phyloP scores from a whole-genome alignment of 768 basidiomycete genomes.

The Tubosaeta sp. region DNA sequence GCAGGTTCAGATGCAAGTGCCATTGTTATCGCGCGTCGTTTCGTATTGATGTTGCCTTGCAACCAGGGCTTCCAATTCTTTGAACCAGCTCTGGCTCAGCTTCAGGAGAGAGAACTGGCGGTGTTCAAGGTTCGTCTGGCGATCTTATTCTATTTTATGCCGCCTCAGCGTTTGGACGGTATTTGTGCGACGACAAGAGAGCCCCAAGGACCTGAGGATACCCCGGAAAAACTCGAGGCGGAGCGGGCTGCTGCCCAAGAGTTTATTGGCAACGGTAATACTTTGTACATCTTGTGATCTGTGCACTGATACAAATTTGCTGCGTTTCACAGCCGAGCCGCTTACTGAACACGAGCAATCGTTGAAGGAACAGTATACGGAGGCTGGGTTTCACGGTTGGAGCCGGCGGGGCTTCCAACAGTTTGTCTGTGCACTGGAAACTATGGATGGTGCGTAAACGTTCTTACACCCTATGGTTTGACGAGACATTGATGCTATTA shows the following conservation, averaged over 20 bases:
- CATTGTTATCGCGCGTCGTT: background rate
- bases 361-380: constrained; percentile 73
- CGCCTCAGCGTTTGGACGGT: constrained; percentile 54
- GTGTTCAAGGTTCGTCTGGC: constrained; percentile 58
- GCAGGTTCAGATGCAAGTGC: constrained; percentile 66
- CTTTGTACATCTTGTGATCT: background rate
- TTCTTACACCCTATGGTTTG: background rate
- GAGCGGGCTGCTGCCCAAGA: constrained; percentile 78
- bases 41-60: background rate
- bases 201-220: constrained; percentile 64
- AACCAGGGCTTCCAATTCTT: constrained; percentile 99
- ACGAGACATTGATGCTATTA: constrained; percentile 30
- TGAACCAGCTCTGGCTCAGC: constrained; percentile 67
- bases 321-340: constrained; percentile 65
- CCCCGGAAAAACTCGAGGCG: constrained; percentile 78
- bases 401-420: constrained; percentile 91
- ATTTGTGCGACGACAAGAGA: constrained; percentile 65
- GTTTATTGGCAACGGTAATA: constrained; percentile 76
- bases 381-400: constrained; percentile 87
- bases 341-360: constrained; percentile 84
- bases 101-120: constrained; percentile 85
- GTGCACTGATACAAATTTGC: background rate
- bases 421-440: constrained; percentile 75
- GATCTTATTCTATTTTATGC: background rate
- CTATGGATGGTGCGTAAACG: constrained; percentile 67